Base-by-base conservation (phyloP, 2,329 filamentous ascomycete species). In the Aaosphaeria pasadenensis region DNA sequence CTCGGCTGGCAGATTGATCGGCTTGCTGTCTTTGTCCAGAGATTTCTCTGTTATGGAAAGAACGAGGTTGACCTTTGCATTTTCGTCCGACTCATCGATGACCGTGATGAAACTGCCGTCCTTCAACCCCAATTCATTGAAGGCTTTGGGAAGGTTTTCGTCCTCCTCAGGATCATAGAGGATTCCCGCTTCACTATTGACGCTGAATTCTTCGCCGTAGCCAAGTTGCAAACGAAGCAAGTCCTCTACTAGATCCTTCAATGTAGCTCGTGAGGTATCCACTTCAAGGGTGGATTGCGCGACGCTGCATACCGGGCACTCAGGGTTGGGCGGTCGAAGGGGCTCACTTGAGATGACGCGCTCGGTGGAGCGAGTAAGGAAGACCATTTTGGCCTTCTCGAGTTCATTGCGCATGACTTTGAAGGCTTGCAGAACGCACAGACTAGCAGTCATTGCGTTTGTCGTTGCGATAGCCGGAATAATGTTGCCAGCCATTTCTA, bases 401-500 rank as follows among this genome's bases (percentile, higher is more conserved):
- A 86, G 86, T 43, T 80, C 75, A 17, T 84, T 82, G 62, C 79
- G 86, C 49, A 99, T 74, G 28, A 97, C 86, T 70, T 96, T 97
- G 77, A 95, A 94, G 0, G 91, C 86, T 69, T 97, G 87, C 29
- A 99, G 75, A 5, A 97, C 91, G 64, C 91, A 97, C 7, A 99
- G 80, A 9, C 90, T 88, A 11, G 94, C 94, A 1, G 94, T 92
- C 69, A 97, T 95, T 11, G 94, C 94, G 69, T 99, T 99, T 0
- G 94, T 97, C 0, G 94, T 99, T 5, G 94, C 94, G 65, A 99
- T 99, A 2, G 94, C 94, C 1, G 94, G 94, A 52, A 99, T 99
- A 61, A 99, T 99, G 67, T 99, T 99, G 46, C 94, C 94, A 4
- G 94, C 94, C 92, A 97, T 99, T 72, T 99, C 88, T 80, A 51